Percentiles rank a stretch among this genome's conserved stretches.
phyloP scores from a whole-genome alignment of 306 rosid genomes.

The Lathyrus tuberosus region DNA sequence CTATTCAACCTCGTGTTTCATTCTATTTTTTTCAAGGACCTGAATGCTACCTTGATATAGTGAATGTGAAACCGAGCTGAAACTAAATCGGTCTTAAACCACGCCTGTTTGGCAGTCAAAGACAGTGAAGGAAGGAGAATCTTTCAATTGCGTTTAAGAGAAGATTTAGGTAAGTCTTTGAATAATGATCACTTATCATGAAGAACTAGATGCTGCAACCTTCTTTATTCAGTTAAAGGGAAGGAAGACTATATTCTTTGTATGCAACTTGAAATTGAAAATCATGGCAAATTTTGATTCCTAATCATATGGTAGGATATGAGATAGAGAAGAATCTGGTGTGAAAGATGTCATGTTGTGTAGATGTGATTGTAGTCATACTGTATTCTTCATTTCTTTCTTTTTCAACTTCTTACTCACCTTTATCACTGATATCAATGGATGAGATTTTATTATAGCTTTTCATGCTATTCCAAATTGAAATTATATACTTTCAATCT shows the following conservation, averaged over 20 bases:
- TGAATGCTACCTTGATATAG: neutral
- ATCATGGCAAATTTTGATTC: conserved; percentile 5
- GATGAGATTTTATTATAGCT: neutral
- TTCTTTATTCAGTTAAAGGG: neutral
- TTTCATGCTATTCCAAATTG: neutral
- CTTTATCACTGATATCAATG: neutral
- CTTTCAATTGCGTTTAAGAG: neutral
- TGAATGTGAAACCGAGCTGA: conserved; percentile 2
- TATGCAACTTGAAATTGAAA: conserved; percentile 12
- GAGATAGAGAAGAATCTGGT: conserved; percentile 26
- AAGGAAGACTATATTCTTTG: conserved; percentile 6
- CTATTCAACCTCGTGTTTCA: neutral
- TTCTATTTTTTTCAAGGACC: neutral
- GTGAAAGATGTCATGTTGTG: neutral
- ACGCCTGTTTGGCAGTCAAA: neutral
- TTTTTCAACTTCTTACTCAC: neutral
- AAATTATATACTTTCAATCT: neutral
- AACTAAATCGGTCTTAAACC: neutral
- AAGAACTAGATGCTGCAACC: conserved; percentile 29
- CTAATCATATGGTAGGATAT: conserved; percentile 19
- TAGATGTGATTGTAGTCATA: neutral
- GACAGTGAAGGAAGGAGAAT: conserved; percentile 1
- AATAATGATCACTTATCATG: neutral
- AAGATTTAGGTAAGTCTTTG: neutral
- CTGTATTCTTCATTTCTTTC: neutral